phyloP scores from a whole-genome alignment of 768 basidiomycete species.

The Rhodotorula kratochvilovae region DNA sequence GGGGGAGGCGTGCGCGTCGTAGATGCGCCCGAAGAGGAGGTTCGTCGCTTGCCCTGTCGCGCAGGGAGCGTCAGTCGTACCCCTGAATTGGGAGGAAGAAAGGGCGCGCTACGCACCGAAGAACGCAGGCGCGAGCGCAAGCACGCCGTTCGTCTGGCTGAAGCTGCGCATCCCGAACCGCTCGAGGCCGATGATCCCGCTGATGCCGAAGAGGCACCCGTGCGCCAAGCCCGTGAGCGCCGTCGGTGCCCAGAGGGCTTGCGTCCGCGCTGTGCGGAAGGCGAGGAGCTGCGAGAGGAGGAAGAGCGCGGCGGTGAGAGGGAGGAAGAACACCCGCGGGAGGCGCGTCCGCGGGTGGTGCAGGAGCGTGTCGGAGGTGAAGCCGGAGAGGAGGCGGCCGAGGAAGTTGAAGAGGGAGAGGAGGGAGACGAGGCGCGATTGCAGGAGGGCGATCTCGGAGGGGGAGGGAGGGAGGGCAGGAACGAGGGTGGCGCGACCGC shows the following conservation, averaged over 20 bases:
- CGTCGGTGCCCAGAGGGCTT: constrained; percentile 8
- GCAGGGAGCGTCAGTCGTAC: too few species aligned
- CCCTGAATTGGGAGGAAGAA: too few species aligned
- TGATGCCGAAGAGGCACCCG: constrained; percentile 23
- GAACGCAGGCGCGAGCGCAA: constrained; percentile 26
- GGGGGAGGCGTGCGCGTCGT: constrained; percentile 12
- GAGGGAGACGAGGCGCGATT: constrained; percentile 34
- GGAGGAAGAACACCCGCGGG: constrained; percentile 21
- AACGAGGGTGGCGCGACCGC: background rate
- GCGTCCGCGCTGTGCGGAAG: background rate
- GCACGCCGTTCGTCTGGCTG: constrained; percentile 22
- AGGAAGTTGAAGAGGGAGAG: constrained; percentile 33
- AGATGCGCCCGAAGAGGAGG: constrained; percentile 30
- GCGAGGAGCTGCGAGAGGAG: constrained; percentile 4
- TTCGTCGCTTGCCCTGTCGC: constrained; percentile 24
- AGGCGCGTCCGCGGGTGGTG: background rate
- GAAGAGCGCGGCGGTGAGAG: background rate
- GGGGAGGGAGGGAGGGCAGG: background rate
- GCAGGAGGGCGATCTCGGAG: constrained; percentile 2
- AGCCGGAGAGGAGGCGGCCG: constrained; percentile 27
- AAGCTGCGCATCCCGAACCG: constrained; percentile 28
- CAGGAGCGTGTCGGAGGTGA: constrained; percentile 21
- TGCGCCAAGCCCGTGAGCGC: constrained; percentile 25
- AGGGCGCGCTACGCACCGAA: too few species aligned
- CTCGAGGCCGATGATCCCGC: constrained; percentile 27